These are phyloP conservation scores for Cutaneotrichosporon cavernicola DNA, from an alignment of 1,284 basidiomycete species.

Conservation along the genomic window DNA sequence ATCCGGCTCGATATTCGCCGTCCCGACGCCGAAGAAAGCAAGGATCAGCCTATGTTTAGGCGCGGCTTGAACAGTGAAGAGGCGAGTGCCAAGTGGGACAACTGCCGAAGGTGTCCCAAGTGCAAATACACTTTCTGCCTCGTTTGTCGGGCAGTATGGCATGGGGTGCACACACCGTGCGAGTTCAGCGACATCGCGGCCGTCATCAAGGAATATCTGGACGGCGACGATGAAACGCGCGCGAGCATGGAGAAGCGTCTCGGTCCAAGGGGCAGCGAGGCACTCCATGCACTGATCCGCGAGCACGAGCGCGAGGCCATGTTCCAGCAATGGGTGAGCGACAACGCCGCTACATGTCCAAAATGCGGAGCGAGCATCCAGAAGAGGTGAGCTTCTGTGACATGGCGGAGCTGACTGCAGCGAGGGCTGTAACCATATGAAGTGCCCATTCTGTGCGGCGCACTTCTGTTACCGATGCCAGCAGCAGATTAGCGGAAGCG, in stretches of 20 bases:
- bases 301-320: slow-evolving; percentile 15
- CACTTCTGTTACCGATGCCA: slow-evolving; percentile 53
- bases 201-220: slow-evolving; percentile 44
- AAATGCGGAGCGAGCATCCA: slow-evolving; percentile 49
- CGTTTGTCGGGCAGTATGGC: slow-evolving; percentile 46
- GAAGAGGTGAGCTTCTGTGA: slow-evolving; percentile 30
- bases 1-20: slow-evolving; percentile 24
- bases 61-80: not conserved
- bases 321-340: slow-evolving; percentile 40
- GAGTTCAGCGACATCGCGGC: slow-evolving; percentile 10
- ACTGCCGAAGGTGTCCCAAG: slow-evolving; percentile 40
- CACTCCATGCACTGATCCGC: slow-evolving; percentile 14
- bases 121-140: slow-evolving; percentile 46
- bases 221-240: slow-evolving; percentile 32
- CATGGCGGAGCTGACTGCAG: not conserved
- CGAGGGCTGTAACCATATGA: slow-evolving; percentile 53
- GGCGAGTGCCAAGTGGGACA: slow-evolving; percentile 28
- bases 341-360: slow-evolving; percentile 43
- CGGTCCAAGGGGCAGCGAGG: slow-evolving; percentile 9
- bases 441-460: slow-evolving; percentile 42
- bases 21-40: not conserved
- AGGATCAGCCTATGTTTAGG: not conserved
- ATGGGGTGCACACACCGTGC: slow-evolving; percentile 49
- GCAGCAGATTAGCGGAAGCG: slow-evolving; percentile 34
- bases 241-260: slow-evolving; percentile 10